Evolutionary conservation across 768 basidiomycete genomes (phyloP).

Genomic region (Lyophyllum shimeji): DNA sequence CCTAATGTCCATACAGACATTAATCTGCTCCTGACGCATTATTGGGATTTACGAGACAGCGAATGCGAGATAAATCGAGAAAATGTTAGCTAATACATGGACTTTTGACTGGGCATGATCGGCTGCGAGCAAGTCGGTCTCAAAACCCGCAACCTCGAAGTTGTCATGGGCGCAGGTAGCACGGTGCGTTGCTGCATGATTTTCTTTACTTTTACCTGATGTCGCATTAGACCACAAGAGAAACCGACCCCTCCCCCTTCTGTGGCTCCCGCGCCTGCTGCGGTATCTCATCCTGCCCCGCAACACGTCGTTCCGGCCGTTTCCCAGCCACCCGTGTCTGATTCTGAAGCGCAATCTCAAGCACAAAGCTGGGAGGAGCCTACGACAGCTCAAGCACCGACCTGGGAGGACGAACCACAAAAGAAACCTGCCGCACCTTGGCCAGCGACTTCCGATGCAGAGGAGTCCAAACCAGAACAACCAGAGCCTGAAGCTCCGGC

Average conservation of each 20-base stretch:
- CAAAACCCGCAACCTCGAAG: conserved; percentile 72
- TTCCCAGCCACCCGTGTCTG: conserved; percentile 30
- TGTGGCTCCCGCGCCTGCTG: conserved; percentile 25
- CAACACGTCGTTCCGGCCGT: conserved; percentile 27
- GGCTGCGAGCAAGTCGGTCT: conserved; percentile 32
- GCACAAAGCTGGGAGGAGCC: conserved; percentile 68
- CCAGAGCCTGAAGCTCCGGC: conserved; percentile 15
- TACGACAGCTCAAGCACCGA: conserved; percentile 63
- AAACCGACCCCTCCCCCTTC: conserved; percentile 50
- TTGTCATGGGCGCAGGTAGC: conserved; percentile 88
- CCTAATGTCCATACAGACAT: too few relatives aligned
- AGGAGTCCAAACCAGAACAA: conserved; percentile 17
- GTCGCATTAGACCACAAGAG: conserved; percentile 55
- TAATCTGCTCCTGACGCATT: too few relatives aligned
- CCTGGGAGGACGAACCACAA: conserved; percentile 72
- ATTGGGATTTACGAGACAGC: too few relatives aligned
- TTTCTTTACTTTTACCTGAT: conserved; percentile 6
- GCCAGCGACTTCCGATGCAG: conserved; percentile 28
- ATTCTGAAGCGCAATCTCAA: conserved; percentile 33
- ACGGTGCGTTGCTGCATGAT: conserved; percentile 44
- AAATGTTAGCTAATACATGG: too few relatives aligned
- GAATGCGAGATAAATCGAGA: too few relatives aligned
- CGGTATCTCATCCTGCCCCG: conserved; percentile 21
- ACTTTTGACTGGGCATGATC: too few relatives aligned
- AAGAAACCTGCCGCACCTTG: conserved; percentile 33